Evolutionary conservation across 805 yeast species (phyloP), one percentile per base, ranked within the genome.

Genomic region (Wickerhamomyces bovis): DNA sequence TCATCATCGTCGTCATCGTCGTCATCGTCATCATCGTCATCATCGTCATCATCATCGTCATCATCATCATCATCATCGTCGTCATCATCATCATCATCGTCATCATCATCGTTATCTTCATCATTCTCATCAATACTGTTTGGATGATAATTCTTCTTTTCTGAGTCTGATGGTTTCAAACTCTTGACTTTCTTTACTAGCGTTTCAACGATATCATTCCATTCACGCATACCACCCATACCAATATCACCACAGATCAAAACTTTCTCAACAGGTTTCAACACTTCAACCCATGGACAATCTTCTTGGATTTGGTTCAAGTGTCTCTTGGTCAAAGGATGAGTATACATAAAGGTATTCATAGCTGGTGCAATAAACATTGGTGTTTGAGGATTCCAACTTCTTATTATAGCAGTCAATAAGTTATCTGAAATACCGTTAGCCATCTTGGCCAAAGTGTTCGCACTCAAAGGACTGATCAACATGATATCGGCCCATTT

Each of bases 141-240:
- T 1, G 33, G 78, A 66, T 43, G 65, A 4, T 55, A 64, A 4
- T 69, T 75, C 20, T 67, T 74, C 11, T 48, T 47, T 9, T 50
- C 56, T 16, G 46, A 42, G 16, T 53, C 52, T 33, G 50, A 35
- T 39, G 33, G 12, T 42, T 53, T 49, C 36, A 53, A 38, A 10
- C 18, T 20, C 33, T 53, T 56, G 31, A 58, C 30, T 46, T 54
- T 67, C 51, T 63, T 63, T 33, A 70, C 65, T 50, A 77, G 47
- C 20, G 78, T 76, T 57, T 83, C 88, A 9, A 84, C 92, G 49
- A 86, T 79, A 57, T 85, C 94, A 59, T 81, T 80, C 85, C 89
- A 85, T 59, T 85, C 94, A 73, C 89, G 77, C 95, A 86, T 86
- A 28, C 95, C 95, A 39, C 95, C 95, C 94, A 86, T 85, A 13